Evolutionary conservation across 2,329 filamentous ascomycete species (phyloP).

Genomic region (Epichloe amarillans): DNA sequence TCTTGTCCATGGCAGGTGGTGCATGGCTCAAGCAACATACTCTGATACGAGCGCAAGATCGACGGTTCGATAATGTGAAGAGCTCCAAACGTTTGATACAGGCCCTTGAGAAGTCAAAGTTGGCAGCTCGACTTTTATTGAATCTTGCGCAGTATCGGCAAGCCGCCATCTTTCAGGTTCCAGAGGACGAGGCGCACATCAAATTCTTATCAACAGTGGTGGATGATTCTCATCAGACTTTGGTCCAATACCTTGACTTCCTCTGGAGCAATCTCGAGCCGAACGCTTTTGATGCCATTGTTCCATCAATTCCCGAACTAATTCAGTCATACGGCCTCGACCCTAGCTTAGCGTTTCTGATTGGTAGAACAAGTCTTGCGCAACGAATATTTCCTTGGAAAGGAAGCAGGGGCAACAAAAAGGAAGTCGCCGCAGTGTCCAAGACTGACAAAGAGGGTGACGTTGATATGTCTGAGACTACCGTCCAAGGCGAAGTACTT

Average conservation of each 20-base stretch:
- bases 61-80: constrained; percentile 59
- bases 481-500: constrained; percentile 13
- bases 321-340: constrained; percentile 71
- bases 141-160: constrained; percentile 83
- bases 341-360: constrained; percentile 70
- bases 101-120: constrained; percentile 61
- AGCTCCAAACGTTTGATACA: constrained; percentile 71
- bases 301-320: constrained; percentile 62
- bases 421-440: constrained; percentile 14
- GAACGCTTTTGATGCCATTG: constrained; percentile 62
- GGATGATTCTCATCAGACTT: constrained; percentile 76
- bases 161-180: constrained; percentile 64
- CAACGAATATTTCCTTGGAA: constrained; percentile 41
- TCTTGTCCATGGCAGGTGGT: constrained; percentile 79
- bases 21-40: constrained; percentile 67
- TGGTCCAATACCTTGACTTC: constrained; percentile 81
- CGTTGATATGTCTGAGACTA: constrained; percentile 32
- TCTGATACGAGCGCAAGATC: constrained; percentile 67
- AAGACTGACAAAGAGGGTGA: constrained; percentile 43
- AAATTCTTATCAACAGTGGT: constrained; percentile 81
- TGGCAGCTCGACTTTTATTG: constrained; percentile 75
- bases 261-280: constrained; percentile 66
- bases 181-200: constrained; percentile 63
- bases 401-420: constrained; percentile 17
- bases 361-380: constrained; percentile 63